Conservation (phyloP, 805 yeast species). For the Grigorovia yakushimaensis region DNA sequence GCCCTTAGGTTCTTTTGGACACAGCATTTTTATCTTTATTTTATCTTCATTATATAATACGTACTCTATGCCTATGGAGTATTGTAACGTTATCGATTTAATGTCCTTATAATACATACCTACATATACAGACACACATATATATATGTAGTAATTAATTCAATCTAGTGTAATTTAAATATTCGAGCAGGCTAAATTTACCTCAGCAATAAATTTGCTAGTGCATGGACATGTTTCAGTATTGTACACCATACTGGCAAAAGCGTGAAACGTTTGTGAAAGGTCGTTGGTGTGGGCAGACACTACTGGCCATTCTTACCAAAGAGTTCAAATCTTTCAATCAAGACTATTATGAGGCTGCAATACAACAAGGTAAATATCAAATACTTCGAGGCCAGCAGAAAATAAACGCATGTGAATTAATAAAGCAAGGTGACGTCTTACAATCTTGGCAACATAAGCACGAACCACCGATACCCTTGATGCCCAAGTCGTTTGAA, state of each 20-base stretch:
- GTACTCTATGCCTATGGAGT: too few relatives aligned
- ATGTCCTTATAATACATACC: too few relatives aligned
- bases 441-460: conserved; percentile 42
- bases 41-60: too few relatives aligned
- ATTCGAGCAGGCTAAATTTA: background rate
- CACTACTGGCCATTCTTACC: conserved; percentile 31
- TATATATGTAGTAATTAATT: too few relatives aligned
- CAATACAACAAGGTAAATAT: conserved; percentile 14
- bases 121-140: too few relatives aligned
- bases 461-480: conserved; percentile 80
- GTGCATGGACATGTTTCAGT: background rate
- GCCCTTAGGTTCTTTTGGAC: background rate
- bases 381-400: conserved; percentile 7
- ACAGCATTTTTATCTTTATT: too few relatives aligned
- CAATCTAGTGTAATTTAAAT: background rate
- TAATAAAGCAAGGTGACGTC: conserved; percentile 21
- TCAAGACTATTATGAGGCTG: conserved; percentile 13
- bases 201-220: too few relatives aligned
- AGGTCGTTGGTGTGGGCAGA: conserved; percentile 36
- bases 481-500: conserved; percentile 14
- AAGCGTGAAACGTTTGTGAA: conserved; percentile 32
- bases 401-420: conserved; percentile 4
- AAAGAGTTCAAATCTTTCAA: conserved; percentile 30
- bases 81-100: too few relatives aligned
- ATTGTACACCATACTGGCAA: conserved; percentile 31